These are phyloP conservation scores for Acephala macrosclerotiorum DNA, from an alignment of 2,329 filamentous ascomycete genomes.

Conservation along the genomic window DNA sequence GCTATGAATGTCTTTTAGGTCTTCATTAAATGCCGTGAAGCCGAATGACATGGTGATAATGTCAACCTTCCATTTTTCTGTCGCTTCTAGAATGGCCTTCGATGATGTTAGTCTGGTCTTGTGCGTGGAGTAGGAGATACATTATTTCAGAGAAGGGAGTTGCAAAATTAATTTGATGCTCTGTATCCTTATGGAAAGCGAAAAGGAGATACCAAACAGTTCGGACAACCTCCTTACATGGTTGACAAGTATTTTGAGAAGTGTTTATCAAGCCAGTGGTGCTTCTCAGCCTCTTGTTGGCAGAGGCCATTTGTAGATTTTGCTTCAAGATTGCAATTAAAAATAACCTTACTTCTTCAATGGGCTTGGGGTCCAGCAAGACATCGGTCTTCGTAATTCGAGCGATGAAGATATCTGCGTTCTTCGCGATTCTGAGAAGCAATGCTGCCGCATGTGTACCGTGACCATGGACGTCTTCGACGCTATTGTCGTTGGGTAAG, in stretches of 20 bases:
- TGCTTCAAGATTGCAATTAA: neutral
- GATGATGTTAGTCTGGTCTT: neutral
- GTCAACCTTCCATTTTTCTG: neutral
- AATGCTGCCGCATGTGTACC: neutral
- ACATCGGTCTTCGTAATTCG: neutral
- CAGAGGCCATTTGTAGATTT: too few species aligned
- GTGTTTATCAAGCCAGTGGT: too few species aligned
- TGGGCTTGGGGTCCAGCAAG: too few species aligned
- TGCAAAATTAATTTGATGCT: too few species aligned
- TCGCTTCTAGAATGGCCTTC: neutral
- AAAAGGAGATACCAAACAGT: too few species aligned
- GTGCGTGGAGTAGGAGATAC: too few species aligned
- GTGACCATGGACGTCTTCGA: neutral
- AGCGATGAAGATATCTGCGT: neutral
- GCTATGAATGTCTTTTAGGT: neutral
- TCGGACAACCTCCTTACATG: too few species aligned
- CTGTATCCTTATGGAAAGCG: too few species aligned
- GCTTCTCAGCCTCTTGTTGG: too few species aligned
- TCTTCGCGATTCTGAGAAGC: neutral
- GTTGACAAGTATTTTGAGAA: too few species aligned
- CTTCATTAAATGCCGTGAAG: neutral
- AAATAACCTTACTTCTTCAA: neutral
- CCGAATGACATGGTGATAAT: neutral
- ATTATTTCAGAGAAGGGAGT: too few species aligned
- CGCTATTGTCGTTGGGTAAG: too few species aligned